Percentiles rank a stretch among this genome's conserved stretches.
Conservation (phyloP, 805 yeast species). For the Debaryomyces maramus region DNA sequence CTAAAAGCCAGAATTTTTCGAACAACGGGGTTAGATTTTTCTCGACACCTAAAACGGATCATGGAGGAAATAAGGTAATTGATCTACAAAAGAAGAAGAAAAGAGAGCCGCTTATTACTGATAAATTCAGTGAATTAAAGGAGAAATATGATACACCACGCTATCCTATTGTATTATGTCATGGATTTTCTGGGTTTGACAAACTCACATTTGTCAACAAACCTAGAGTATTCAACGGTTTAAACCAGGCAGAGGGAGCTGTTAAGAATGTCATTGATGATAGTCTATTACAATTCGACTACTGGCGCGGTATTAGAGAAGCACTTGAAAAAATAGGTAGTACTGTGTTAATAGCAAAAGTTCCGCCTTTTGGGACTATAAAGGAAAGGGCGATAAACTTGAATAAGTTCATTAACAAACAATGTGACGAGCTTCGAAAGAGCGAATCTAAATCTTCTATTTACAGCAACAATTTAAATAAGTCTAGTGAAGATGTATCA, state of each 20-base stretch:
- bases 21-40: background rate
- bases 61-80: constrained; percentile 4
- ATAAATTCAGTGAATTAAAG: constrained; percentile 28
- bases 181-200: constrained; percentile 86
- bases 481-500: background rate
- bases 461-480: constrained; percentile 8
- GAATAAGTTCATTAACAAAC: constrained; percentile 47
- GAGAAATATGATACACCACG: constrained; percentile 57
- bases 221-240: constrained; percentile 7
- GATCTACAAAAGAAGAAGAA: constrained; percentile 4
- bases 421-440: constrained; percentile 21
- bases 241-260: constrained; percentile 6
- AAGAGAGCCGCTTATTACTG: constrained; percentile 25
- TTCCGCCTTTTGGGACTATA: constrained; percentile 80
- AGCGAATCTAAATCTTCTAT: constrained; percentile 11
- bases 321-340: constrained; percentile 63
- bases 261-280: constrained; percentile 13
- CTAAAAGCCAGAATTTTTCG: too few species aligned
- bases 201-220: constrained; percentile 26
- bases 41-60: background rate
- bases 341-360: constrained; percentile 68
- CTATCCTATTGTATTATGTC: constrained; percentile 78
- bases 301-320: constrained; percentile 79
- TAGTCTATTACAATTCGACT: constrained; percentile 52
- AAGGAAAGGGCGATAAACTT: constrained; percentile 63